These are phyloP conservation scores for Chalciporus piperatus DNA, from an alignment of 768 basidiomycete genomes.

Conservation along the genomic window DNA sequence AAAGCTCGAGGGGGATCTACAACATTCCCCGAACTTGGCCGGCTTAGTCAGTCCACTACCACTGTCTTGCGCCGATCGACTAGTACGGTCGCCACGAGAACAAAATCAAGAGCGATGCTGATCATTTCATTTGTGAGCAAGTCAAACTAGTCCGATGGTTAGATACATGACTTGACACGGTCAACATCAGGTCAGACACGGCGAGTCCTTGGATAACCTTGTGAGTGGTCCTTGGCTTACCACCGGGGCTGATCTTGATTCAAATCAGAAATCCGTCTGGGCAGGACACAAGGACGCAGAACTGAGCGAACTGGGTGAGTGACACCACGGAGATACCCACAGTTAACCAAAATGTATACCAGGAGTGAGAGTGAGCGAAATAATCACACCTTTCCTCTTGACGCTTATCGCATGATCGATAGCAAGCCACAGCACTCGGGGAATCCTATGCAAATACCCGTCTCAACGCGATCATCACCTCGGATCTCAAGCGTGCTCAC, in stretches of 20 bases:
- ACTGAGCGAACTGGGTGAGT: slow-evolving; percentile 69
- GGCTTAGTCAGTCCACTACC: not conserved
- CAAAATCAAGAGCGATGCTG: slow-evolving; percentile 16
- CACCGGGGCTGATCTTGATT: not conserved
- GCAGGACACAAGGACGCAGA: slow-evolving; percentile 76
- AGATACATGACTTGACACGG: not conserved
- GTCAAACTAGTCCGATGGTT: not conserved
- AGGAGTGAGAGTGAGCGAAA: slow-evolving; percentile 53
- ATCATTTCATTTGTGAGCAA: slow-evolving; percentile 27
- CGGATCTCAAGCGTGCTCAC: slow-evolving; percentile 61
- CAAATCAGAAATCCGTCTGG: slow-evolving; percentile 50
- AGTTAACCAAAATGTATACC: slow-evolving; percentile 8
- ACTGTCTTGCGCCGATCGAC: too few relatives aligned
- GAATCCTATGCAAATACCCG: slow-evolving; percentile 44
- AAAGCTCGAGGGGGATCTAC: not conserved
- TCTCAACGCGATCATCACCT: slow-evolving; percentile 61
- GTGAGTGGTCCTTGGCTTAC: slow-evolving; percentile 34
- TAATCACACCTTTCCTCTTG: not conserved
- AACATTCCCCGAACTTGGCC: too few relatives aligned
- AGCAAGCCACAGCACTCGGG: slow-evolving; percentile 69
- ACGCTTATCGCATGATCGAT: not conserved
- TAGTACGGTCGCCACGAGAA: too few relatives aligned
- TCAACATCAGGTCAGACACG: slow-evolving; percentile 60
- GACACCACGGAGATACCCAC: not conserved
- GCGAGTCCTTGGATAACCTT: slow-evolving; percentile 74